These are phyloP conservation scores for Carex littledalei DNA, from an alignment of 176 grass and related monocot species.

Conservation along the genomic window DNA sequence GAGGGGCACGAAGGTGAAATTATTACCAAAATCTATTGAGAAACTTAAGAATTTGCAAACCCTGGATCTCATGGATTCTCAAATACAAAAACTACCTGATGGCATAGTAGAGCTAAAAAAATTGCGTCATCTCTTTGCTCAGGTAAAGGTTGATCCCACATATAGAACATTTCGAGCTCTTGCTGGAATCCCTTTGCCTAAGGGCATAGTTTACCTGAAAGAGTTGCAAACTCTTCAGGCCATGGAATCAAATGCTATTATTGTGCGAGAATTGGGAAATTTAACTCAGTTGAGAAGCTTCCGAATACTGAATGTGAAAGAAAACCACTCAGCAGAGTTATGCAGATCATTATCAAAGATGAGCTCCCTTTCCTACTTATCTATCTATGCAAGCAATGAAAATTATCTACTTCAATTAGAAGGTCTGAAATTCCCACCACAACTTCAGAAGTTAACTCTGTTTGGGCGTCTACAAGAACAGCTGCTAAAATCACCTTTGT, in stretches of 20 bases:
- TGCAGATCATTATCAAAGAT: slow-evolving; percentile 48
- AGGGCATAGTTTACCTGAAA: slow-evolving; percentile 36
- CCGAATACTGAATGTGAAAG: slow-evolving; percentile 24
- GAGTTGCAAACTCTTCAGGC: slow-evolving; percentile 27
- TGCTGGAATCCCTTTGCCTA: slow-evolving; percentile 23
- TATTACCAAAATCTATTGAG: slow-evolving; percentile 32
- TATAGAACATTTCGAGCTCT: slow-evolving; percentile 6
- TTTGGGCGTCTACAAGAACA: slow-evolving; percentile 21
- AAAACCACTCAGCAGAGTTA: slow-evolving; percentile 28
- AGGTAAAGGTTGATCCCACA: slow-evolving; percentile 5
- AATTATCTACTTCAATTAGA: slow-evolving; percentile 36
- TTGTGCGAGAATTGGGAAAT: slow-evolving; percentile 31
- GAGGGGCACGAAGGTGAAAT: slow-evolving; percentile 21
- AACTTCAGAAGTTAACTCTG: slow-evolving; percentile 33
- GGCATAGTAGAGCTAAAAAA: background rate
- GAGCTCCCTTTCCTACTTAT: slow-evolving; percentile 19
- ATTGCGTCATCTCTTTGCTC: slow-evolving; percentile 29
- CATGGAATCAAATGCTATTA: slow-evolving; percentile 21
- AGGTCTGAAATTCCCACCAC: slow-evolving; percentile 10
- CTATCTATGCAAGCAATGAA: slow-evolving; percentile 34
- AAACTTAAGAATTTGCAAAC: slow-evolving; percentile 44
- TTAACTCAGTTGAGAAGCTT: slow-evolving; percentile 38
- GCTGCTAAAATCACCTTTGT: slow-evolving; percentile 33
- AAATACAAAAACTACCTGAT: slow-evolving; percentile 9
- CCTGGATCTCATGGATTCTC: slow-evolving; percentile 19